A percentile compares a stretch with the other conserved stretches of the same genome.
Conservation (phyloP, 2,329 filamentous ascomycete genomes). For the Pseudogymnoascus sp. region DNA sequence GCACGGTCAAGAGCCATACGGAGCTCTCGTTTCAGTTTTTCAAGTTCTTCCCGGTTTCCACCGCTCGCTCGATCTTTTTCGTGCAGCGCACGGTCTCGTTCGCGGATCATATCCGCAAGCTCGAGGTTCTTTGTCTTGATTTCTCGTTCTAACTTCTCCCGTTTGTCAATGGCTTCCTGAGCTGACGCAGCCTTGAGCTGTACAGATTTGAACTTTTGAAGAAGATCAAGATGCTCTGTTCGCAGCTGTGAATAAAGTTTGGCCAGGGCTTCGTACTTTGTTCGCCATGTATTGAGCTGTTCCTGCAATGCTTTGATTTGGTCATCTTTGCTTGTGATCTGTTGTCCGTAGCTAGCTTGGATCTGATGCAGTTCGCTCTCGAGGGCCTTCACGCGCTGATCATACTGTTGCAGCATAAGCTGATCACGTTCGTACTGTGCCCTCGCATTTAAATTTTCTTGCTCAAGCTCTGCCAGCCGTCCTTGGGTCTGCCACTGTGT, state of each 20-base stretch:
- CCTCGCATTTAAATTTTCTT: constrained; percentile 86
- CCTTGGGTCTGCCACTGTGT: constrained; percentile 91
- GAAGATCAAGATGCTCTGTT: constrained; percentile 85
- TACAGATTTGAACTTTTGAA: constrained; percentile 93
- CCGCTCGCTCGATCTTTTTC: constrained; percentile 85
- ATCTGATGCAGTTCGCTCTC: constrained; percentile 81
- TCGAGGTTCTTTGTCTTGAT: constrained; percentile 99
- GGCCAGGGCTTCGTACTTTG: constrained; percentile 92
- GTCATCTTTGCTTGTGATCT: constrained; percentile 83
- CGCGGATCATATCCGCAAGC: constrained; percentile 94
- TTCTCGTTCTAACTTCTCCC: constrained; percentile 92
- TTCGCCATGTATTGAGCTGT: constrained; percentile 94
- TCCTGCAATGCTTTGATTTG: constrained; percentile 89
- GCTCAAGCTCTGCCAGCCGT: constrained; percentile 88
- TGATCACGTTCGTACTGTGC: constrained; percentile 97
- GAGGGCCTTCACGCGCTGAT: constrained; percentile 84
- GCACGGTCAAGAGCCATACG: constrained; percentile 85
- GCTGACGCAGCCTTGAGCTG: constrained; percentile 95
- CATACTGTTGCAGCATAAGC: constrained; percentile 93
- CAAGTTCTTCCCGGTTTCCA: constrained; percentile 83
- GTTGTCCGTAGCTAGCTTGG: constrained; percentile 74
- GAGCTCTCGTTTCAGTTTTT: constrained; percentile 89
- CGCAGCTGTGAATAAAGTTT: constrained; percentile 96
- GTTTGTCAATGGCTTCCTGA: constrained; percentile 88
- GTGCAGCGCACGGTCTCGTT: constrained; percentile 85